phyloP scores from a whole-genome alignment of 495 filamentous ascomycete species.

The Recurvomyces mirabilis region DNA sequence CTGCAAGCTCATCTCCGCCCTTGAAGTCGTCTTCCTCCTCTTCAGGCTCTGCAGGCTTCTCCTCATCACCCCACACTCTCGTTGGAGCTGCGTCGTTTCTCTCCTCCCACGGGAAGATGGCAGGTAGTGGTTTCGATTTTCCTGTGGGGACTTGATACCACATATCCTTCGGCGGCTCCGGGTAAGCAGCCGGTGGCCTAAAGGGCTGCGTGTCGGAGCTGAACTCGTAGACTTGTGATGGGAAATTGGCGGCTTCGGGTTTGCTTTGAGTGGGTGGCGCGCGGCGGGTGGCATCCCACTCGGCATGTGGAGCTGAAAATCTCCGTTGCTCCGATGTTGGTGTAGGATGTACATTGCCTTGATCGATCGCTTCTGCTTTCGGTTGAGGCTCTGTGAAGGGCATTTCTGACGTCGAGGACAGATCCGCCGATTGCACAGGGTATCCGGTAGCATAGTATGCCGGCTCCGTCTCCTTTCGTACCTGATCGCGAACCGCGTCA shows the following conservation, averaged over 20 bases:
- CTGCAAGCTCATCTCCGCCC: constrained; percentile 10
- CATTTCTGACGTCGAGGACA: constrained; percentile 24
- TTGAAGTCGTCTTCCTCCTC: constrained; percentile 6
- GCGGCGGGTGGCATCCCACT: constrained; percentile 58
- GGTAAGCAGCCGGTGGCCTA: constrained; percentile 60
- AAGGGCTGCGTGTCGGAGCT: constrained; percentile 59
- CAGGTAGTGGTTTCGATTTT: constrained; percentile 46
- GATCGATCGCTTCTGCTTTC: constrained; percentile 29
- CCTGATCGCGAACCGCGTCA: constrained; percentile 31
- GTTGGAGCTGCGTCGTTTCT: constrained; percentile 49
- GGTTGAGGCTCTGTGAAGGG: constrained; percentile 31
- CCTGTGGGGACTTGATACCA: constrained; percentile 65
- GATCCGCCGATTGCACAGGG: constrained; percentile 10
- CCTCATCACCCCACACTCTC: constrained; percentile 59
- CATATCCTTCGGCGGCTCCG: constrained; percentile 69
- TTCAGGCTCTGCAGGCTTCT: constrained; percentile 20
- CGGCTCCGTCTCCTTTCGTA: constrained; percentile 27
- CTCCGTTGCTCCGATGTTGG: constrained; percentile 37
- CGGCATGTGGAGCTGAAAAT: constrained; percentile 39
- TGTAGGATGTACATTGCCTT: constrained; percentile 31
- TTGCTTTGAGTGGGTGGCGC: constrained; percentile 61
- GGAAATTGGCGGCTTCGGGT: constrained; percentile 70
- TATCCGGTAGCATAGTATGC: constrained; percentile 22
- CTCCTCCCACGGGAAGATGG: constrained; percentile 81
- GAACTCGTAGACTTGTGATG: constrained; percentile 62